phyloP scores from a whole-genome alignment of 805 yeast genomes.

The Cyberlindnera mrakii region DNA sequence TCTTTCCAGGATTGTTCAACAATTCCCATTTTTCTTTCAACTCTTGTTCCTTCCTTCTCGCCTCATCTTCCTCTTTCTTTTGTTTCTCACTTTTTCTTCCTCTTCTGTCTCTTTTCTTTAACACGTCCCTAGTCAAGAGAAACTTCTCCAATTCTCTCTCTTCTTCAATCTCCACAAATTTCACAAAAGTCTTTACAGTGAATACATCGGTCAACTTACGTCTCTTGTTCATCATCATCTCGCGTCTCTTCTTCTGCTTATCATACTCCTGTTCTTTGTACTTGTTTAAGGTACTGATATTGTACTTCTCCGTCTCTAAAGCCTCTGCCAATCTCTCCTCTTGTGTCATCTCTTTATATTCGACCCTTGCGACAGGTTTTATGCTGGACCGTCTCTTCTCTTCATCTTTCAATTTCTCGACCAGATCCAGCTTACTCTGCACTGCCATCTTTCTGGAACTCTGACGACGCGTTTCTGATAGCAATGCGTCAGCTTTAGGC shows the following conservation, averaged over 20 bases:
- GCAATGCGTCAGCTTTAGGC: conserved; percentile 45
- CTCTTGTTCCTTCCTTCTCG: conserved; percentile 23
- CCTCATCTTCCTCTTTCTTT: conserved; percentile 30
- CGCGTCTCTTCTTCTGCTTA: conserved; percentile 72
- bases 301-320: conserved; percentile 72
- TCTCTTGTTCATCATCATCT: conserved; percentile 61
- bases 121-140: conserved; percentile 30
- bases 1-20: conserved; percentile 13
- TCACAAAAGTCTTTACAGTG: conserved; percentile 42
- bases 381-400: conserved; percentile 49
- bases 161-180: conserved; percentile 54
- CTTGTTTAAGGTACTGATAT: conserved; percentile 63
- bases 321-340: conserved; percentile 64
- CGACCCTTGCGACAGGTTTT: conserved; percentile 35
- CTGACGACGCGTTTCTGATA: conserved; percentile 53
- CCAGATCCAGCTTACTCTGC: conserved; percentile 69
- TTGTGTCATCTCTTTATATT: conserved; percentile 39
- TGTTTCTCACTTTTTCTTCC: conserved; percentile 37
- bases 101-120: conserved; percentile 39
- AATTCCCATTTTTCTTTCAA: conserved; percentile 22
- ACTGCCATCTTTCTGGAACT: conserved; percentile 76
- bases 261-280: conserved; percentile 82
- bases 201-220: conserved; percentile 54
- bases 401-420: conserved; percentile 60
- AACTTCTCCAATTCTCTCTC: conserved; percentile 48